A percentile compares a stretch with the other conserved stretches of the same genome.
phyloP scores from a whole-genome alignment of 2,329 filamentous ascomycete species.

The Drechslerella dactyloides region DNA sequence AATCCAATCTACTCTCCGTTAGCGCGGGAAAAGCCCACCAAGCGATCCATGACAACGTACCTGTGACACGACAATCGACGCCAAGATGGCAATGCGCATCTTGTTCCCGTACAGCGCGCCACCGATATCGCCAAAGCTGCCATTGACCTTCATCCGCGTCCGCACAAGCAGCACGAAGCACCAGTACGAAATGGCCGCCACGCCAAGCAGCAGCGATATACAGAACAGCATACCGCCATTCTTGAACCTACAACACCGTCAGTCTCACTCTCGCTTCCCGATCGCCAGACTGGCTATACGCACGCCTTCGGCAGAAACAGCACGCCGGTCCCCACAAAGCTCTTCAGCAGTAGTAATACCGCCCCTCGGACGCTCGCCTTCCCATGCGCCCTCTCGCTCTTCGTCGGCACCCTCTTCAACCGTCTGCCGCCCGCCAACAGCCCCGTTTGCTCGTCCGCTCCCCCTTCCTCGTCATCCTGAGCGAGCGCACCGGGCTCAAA shows the following conservation, averaged over 20 bases:
- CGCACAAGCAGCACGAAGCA: slow-evolving; percentile 94
- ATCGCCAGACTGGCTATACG: slow-evolving; percentile 26
- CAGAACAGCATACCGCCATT: slow-evolving; percentile 93
- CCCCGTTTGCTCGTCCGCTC: slow-evolving; percentile 38
- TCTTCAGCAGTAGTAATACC: slow-evolving; percentile 86
- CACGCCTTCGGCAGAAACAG: slow-evolving; percentile 91
- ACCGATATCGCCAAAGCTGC: slow-evolving; percentile 96
- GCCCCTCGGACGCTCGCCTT: slow-evolving; percentile 40
- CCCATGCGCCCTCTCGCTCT: slow-evolving; percentile 62
- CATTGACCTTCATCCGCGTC: slow-evolving; percentile 81
- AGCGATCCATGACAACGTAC: slow-evolving; percentile 79
- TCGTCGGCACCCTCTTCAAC: slow-evolving; percentile 32
- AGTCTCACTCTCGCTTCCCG: background rate
- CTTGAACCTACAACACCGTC: slow-evolving; percentile 30
- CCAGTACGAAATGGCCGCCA: slow-evolving; percentile 90
- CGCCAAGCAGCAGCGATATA: slow-evolving; percentile 82
- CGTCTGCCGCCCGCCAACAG: slow-evolving; percentile 32
- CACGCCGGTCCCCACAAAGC: slow-evolving; percentile 95
- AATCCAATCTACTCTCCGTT: slow-evolving; percentile 52
- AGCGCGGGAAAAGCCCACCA: background rate
- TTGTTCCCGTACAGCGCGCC: slow-evolving; percentile 87
- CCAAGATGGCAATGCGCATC: slow-evolving; percentile 85
- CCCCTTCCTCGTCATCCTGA: slow-evolving; percentile 76
- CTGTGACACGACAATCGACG: slow-evolving; percentile 92
- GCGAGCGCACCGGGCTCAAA: slow-evolving; percentile 83